A percentile compares a stretch with the other conserved stretches of the same genome.
These are phyloP conservation scores for Xylariaceae sp. DNA, from an alignment of 2,329 filamentous ascomycete genomes.

Conservation along the genomic window DNA sequence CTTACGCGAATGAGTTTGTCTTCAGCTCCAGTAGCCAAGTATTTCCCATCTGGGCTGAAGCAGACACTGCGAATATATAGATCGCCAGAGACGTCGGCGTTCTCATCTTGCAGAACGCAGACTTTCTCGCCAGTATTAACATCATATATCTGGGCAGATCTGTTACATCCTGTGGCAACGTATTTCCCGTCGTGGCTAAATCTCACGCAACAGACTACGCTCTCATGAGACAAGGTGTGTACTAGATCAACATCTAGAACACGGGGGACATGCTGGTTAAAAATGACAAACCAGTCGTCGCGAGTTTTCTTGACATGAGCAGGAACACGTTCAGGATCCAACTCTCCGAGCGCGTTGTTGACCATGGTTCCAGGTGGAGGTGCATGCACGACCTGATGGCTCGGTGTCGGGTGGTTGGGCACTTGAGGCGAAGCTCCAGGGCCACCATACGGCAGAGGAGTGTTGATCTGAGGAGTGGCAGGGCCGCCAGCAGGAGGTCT, in stretches of 20 bases:
- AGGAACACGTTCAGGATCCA: constrained; percentile 81
- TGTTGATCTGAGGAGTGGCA: constrained; percentile 88
- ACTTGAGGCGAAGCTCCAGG: constrained; percentile 81
- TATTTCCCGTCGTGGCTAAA: constrained; percentile 96
- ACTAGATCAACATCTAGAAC: constrained; percentile 90
- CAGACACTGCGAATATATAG: constrained; percentile 97
- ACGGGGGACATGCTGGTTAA: constrained; percentile 87
- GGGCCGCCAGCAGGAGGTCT: constrained; percentile 65
- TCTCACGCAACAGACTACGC: constrained; percentile 95
- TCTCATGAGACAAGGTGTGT: constrained; percentile 89
- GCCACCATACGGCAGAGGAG: constrained; percentile 79
- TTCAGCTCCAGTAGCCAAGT: constrained; percentile 91
- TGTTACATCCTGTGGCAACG: constrained; percentile 94
- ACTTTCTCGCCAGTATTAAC: constrained; percentile 83
- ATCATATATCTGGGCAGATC: constrained; percentile 99
- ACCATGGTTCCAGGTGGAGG: constrained; percentile 45
- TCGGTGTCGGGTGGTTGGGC: constrained; percentile 71
- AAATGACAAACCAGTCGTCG: constrained; percentile 92
- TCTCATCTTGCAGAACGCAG: constrained; percentile 84
- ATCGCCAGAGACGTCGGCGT: constrained; percentile 81
- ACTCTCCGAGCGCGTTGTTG: constrained; percentile 70
- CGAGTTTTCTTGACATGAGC: constrained; percentile 85
- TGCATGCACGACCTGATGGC: constrained; percentile 52
- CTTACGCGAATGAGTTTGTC: constrained; percentile 93
- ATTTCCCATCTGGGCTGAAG: constrained; percentile 94